Conservation (phyloP, 2,329 filamentous ascomycete species). For the Penicillium italicum region DNA sequence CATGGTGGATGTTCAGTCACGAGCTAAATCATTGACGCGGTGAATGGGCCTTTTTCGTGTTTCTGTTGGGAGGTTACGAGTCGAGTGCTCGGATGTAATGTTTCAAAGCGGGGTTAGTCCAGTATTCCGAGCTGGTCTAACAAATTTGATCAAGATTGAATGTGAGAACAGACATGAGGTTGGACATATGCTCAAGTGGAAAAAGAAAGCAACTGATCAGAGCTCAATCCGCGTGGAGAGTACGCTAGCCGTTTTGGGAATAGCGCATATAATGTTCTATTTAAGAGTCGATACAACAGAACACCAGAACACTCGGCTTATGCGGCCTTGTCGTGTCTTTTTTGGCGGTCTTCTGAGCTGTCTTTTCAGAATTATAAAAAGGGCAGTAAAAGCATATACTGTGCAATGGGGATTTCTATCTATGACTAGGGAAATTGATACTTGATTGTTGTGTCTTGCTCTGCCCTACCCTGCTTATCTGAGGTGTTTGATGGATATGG, state of each 20-base stretch:
- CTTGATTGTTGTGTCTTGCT: too few relatives aligned
- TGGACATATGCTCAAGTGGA: background rate
- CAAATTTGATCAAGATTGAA: background rate
- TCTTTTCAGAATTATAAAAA: too few relatives aligned
- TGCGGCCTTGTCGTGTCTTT: too few relatives aligned
- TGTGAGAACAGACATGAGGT: background rate
- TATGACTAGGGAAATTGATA: too few relatives aligned
- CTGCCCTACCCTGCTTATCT: too few relatives aligned
- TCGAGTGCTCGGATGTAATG: background rate
- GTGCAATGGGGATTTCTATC: too few relatives aligned
- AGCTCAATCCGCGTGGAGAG: conserved; percentile 9
- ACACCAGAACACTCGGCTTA: too few relatives aligned
- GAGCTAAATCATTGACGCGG: conserved; percentile 17
- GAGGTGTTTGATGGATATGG: too few relatives aligned
- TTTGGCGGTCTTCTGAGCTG: too few relatives aligned
- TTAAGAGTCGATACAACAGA: too few relatives aligned
- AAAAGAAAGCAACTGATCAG: conserved; percentile 6
- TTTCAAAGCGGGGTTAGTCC: background rate
- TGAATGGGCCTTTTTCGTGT: conserved; percentile 1
- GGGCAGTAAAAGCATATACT: too few relatives aligned
- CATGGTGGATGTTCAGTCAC: conserved; percentile 44
- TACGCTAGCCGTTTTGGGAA: background rate
- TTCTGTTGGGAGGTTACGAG: background rate
- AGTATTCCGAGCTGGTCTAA: background rate
- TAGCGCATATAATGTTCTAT: background rate